These are phyloP conservation scores for Taphrina pruni DNA, from an alignment of 1,139 yeast species.

Conservation along the genomic window DNA sequence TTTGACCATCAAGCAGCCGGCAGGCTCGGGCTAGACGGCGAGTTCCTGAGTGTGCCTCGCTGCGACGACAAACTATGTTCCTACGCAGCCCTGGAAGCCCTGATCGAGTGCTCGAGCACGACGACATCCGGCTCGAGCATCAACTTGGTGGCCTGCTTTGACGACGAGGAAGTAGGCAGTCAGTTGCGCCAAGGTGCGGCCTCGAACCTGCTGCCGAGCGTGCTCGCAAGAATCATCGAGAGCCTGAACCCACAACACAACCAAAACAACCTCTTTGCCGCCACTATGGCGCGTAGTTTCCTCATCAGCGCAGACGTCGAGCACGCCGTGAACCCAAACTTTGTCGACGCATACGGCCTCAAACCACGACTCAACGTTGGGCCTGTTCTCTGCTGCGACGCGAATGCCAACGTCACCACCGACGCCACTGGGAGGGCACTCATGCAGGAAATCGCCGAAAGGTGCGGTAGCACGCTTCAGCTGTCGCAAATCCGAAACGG, in stretches of 20 bases:
- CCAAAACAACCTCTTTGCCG: slow-evolving; percentile 25
- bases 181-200: slow-evolving; percentile 96
- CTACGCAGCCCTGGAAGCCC: slow-evolving; percentile 68
- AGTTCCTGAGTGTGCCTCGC: slow-evolving; percentile 89
- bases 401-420: slow-evolving; percentile 93
- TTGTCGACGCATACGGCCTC: slow-evolving; percentile 72
- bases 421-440: slow-evolving; percentile 87
- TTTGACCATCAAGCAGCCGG: slow-evolving; percentile 83
- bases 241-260: slow-evolving; percentile 43
- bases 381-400: slow-evolving; percentile 90
- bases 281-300: slow-evolving; percentile 72
- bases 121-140: slow-evolving; percentile 58
- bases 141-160: slow-evolving; percentile 78
- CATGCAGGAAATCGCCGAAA: slow-evolving; percentile 63
- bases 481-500: slow-evolving; percentile 92
- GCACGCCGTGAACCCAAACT: slow-evolving; percentile 96
- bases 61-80: slow-evolving; percentile 69
- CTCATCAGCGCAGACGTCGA: slow-evolving; percentile 94
- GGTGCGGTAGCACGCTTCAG: slow-evolving; percentile 55
- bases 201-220: slow-evolving; percentile 83
- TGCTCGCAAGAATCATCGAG: slow-evolving; percentile 44
- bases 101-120: slow-evolving; percentile 60
- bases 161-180: slow-evolving; percentile 95
- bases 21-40: slow-evolving; percentile 87
- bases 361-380: slow-evolving; percentile 84